Evolutionary conservation across 148 eudicot species (phyloP).

Genomic region (Amaranthus cruentus): DNA sequence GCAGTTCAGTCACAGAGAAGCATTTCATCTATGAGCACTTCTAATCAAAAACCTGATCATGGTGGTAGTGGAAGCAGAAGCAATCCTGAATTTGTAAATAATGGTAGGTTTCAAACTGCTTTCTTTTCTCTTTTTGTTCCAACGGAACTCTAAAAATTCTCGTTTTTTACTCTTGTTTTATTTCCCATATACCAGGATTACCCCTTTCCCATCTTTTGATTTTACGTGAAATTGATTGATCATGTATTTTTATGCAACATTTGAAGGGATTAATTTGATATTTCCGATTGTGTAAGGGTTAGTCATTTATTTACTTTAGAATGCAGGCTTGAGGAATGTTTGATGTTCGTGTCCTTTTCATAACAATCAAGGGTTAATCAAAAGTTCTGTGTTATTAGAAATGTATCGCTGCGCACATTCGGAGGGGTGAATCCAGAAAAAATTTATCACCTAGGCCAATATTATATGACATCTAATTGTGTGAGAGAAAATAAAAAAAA

Average conservation of each 20-base stretch:
- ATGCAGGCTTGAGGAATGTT: no score
- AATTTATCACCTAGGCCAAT: no score
- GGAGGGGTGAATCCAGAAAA: no score
- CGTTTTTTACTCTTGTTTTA: neutral
- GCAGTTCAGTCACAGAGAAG: conserved; percentile 73
- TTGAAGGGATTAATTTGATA: neutral
- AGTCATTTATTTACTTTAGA: no score
- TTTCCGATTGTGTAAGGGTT: no score
- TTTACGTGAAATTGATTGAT: neutral
- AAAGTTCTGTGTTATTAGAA: no score
- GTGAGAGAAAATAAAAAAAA: no score
- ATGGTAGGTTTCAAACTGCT: conserved; percentile 46
- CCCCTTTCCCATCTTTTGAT: neutral
- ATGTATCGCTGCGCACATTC: no score
- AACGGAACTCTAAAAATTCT: neutral
- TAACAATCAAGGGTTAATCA: no score
- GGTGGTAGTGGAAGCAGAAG: conserved; percentile 46
- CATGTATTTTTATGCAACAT: neutral
- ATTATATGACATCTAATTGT: no score
- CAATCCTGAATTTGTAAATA: conserved; percentile 80
- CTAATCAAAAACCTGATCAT: conserved; percentile 50
- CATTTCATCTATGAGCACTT: conserved; percentile 62
- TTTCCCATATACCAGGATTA: neutral
- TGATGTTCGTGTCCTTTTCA: no score
- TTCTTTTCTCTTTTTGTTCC: conserved; percentile 4